Conservation (phyloP, 495 filamentous ascomycete genomes). For the Chaetomidium leptoderma region DNA sequence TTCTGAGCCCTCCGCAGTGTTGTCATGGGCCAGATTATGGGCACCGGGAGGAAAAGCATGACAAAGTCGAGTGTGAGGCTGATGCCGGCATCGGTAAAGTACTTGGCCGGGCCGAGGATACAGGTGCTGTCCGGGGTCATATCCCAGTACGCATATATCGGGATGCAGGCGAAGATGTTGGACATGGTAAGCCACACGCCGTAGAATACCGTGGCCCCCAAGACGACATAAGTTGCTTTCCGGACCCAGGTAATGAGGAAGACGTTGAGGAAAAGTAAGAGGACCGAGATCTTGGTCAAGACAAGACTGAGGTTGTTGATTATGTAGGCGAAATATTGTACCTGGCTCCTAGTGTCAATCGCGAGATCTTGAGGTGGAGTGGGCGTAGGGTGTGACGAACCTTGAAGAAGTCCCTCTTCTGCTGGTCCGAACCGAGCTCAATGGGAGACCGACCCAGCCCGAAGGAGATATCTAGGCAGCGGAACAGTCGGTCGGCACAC, state of each 20-base stretch:
- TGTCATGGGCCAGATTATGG: constrained; percentile 23
- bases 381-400: not conserved
- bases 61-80: constrained; percentile 29
- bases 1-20: constrained; percentile 22
- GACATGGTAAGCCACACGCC: constrained; percentile 13
- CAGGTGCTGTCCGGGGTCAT: constrained; percentile 2
- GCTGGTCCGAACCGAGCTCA: not conserved
- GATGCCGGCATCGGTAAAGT: constrained; percentile 14
- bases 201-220: constrained; percentile 16
- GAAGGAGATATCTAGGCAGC: not conserved
- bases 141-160: constrained; percentile 17
- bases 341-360: no score
- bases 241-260: constrained; percentile 18
- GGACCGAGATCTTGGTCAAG: constrained; percentile 30
- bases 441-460: not conserved
- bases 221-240: constrained; percentile 9
- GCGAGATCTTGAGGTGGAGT: not conserved
- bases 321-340: constrained; percentile 5
- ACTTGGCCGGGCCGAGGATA: not conserved
- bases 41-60: constrained; percentile 33
- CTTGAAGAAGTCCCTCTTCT: not conserved
- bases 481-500: not conserved
- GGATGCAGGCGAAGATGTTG: constrained; percentile 19
- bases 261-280: constrained; percentile 27
- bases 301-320: constrained; percentile 16